A percentile compares a stretch with the other conserved stretches of the same genome.
These are phyloP conservation scores for Bipolaris oryzae DNA, from an alignment of 2,329 filamentous ascomycete species.

Conservation along the genomic window DNA sequence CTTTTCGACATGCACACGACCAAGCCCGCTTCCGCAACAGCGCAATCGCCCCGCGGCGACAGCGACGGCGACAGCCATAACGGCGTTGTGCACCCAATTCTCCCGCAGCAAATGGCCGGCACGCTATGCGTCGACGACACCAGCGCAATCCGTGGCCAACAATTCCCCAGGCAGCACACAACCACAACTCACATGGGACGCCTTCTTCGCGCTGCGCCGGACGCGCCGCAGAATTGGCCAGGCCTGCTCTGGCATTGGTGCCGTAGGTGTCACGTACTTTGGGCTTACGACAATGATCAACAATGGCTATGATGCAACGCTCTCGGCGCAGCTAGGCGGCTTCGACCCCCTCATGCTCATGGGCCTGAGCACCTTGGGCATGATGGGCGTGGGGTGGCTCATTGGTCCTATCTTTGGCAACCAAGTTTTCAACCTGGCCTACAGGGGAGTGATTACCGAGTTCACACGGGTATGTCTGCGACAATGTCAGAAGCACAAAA, in stretches of 20 bases:
- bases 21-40: slow-evolving; percentile 28
- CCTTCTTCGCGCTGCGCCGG: slow-evolving; percentile 88
- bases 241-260: slow-evolving; percentile 72
- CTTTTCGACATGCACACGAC: slow-evolving; percentile 39
- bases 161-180: slow-evolving; percentile 18
- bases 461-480: slow-evolving; percentile 68
- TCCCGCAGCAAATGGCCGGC: slow-evolving; percentile 9
- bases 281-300: slow-evolving; percentile 71
- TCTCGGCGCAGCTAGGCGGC: slow-evolving; percentile 75
- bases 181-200: slow-evolving; percentile 71
- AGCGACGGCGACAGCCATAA: no score
- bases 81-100: slow-evolving; percentile 11
- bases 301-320: slow-evolving; percentile 70
- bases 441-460: slow-evolving; percentile 71
- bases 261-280: slow-evolving; percentile 64
- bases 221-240: slow-evolving; percentile 84
- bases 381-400: slow-evolving; percentile 84
- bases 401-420: slow-evolving; percentile 82
- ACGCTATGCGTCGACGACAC: slow-evolving; percentile 36
- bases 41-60: slow-evolving; percentile 20
- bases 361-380: slow-evolving; percentile 77
- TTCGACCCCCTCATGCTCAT: slow-evolving; percentile 88
- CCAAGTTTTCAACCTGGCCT: slow-evolving; percentile 75
- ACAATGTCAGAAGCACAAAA: no score
- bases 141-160: slow-evolving; percentile 22